Conservation (phyloP, 192 early-diverging fungal genomes). For the Coemansia sp. region DNA sequence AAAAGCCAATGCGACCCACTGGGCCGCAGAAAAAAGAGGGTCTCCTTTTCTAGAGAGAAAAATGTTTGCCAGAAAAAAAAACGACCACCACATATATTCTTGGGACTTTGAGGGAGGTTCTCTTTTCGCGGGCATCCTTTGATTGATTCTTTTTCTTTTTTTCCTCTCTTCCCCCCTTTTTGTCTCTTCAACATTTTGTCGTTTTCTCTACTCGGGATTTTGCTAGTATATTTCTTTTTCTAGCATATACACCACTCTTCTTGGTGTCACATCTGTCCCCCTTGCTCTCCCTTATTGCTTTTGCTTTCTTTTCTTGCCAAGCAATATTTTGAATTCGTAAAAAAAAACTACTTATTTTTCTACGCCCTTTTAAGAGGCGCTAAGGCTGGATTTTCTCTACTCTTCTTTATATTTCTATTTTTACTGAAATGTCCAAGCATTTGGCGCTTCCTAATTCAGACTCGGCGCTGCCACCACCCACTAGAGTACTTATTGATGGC, state of each 20-base stretch:
- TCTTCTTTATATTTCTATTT: constrained; percentile 6
- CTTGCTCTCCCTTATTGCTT: constrained; percentile 13
- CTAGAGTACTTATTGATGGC: constrained; percentile 35
- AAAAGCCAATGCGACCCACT: not conserved
- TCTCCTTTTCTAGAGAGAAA: not conserved
- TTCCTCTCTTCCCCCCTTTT: not conserved
- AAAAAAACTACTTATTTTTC: not conserved
- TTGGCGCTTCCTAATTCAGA: constrained; percentile 45
- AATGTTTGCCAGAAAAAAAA: not conserved
- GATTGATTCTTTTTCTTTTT: constrained; percentile 4
- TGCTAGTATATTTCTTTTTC: constrained; percentile 1
- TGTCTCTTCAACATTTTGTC: constrained; percentile 4
- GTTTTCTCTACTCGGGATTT: not conserved
- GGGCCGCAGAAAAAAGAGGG: not conserved
- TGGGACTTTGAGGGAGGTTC: not conserved
- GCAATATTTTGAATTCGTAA: constrained; percentile 11
- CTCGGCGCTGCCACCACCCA: constrained; percentile 38
- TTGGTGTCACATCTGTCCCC: constrained; percentile 11
- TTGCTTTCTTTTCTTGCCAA: constrained; percentile 6
- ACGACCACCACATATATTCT: not conserved
- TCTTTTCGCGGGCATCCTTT: constrained; percentile 8
- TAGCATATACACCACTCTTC: constrained; percentile 15
- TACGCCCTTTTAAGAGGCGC: not conserved
- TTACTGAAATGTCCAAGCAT: constrained; percentile 37
- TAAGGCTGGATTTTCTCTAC: constrained; percentile 3